phyloP scores from a whole-genome alignment of 805 yeast species.

The Hanseniaspora hatyaiensis region DNA sequence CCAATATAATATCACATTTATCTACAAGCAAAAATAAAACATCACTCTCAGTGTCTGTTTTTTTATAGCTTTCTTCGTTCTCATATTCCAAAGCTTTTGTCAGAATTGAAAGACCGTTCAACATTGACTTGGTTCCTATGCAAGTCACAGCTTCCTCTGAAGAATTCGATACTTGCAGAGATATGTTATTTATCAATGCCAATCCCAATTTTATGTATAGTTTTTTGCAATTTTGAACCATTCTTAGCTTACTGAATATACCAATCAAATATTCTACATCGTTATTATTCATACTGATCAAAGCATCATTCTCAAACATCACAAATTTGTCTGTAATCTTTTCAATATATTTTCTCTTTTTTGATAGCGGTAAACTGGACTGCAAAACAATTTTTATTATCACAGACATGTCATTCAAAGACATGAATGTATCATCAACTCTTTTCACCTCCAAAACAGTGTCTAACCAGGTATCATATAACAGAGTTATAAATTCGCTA shows the following conservation, averaged over 20 bases:
- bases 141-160: not conserved
- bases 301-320: not conserved
- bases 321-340: not conserved
- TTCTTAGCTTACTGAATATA: slow-evolving; percentile 8
- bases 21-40: not conserved
- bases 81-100: slow-evolving; percentile 9
- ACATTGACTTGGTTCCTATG: not conserved
- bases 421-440: not conserved
- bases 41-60: slow-evolving; percentile 1
- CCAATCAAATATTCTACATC: slow-evolving; percentile 12
- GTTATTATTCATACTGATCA: not conserved
- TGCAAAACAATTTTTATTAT: not conserved
- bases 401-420: slow-evolving; percentile 1
- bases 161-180: not conserved
- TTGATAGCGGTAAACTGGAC: not conserved
- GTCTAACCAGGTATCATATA: slow-evolving; percentile 7
- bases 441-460: not conserved
- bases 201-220: slow-evolving; percentile 12
- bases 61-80: not conserved
- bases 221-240: slow-evolving; percentile 1
- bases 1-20: slow-evolving; percentile 7
- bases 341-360: not conserved
- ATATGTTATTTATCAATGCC: slow-evolving; percentile 1
- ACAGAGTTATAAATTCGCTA: slow-evolving; percentile 1
- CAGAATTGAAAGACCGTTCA: slow-evolving; percentile 12